Evolutionary conservation across 805 yeast species (phyloP), one percentile per base, ranked within the genome.

Genomic region (Monosporozyma yasuniensis): DNA sequence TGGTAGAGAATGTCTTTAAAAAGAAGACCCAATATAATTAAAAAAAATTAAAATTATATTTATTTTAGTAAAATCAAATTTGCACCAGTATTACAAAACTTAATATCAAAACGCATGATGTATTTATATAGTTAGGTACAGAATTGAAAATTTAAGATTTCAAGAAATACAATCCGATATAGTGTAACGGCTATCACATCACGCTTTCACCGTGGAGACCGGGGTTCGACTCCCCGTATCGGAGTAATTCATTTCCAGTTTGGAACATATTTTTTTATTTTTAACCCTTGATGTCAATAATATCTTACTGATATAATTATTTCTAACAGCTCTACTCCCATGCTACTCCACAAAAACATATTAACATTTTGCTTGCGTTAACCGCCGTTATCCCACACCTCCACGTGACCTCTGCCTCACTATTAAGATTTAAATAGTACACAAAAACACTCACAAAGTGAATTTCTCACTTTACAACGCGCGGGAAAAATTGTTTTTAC

Each of bases 161-260:
- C 35, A 32, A 12, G 35, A 32, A 32, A 32, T n/a, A n/a, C 3
- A 39, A 50, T 59, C 61, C 62, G 59, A 56, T 56, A 55, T 59
- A 55, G 60, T 59, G 61, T 57, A 56, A 56, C 61, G 60, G 61
- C 60, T 57, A 59, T 55, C 60, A 57, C 61, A 56, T 55, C 57
- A 51, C 60, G 42, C 42, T 39, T 39, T 39, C 42, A 39, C 42
- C 42, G 42, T 39, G 42, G 42, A 39, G 42, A 39, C 42, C 42
- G 42, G 42, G 42, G 42, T 39, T 39, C 42, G 42, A 39, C 42
- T 39, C 42, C 42, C 42, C 42, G 42, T 39, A 39, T 39, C 42
- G 52, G 51, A 39, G 42, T 21, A 30, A 30, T 12, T 11, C 4
- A 30, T 4, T 30, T 30, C 34, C 34, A 30, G n/a, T 11, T 30